These are phyloP conservation scores for Eucalyptus leucophloia DNA, from an alignment of 345 rosid species.

Conservation along the genomic window DNA sequence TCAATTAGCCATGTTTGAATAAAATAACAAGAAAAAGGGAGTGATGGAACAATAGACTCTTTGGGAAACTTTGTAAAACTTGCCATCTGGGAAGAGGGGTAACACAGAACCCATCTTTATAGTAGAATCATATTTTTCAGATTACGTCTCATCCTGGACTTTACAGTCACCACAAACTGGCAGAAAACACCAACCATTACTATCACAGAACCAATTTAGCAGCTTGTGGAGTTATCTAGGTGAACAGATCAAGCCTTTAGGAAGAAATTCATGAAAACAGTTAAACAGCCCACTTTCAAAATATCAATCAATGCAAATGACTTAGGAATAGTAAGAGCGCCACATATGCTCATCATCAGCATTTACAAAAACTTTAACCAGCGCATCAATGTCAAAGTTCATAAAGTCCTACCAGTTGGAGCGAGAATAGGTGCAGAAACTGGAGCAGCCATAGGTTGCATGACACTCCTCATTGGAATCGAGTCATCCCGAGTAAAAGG, in stretches of 20 bases:
- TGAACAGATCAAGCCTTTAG: background rate
- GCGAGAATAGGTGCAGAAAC: constrained; percentile 33
- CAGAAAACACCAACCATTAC: background rate
- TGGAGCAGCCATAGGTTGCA: constrained; percentile 47
- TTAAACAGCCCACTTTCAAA: background rate
- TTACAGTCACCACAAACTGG: background rate
- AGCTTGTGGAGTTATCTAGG: background rate
- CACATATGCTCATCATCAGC: background rate
- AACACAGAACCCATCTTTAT: background rate
- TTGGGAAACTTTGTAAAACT: background rate
- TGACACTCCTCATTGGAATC: constrained; percentile 39
- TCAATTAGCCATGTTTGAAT: background rate
- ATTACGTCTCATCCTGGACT: background rate
- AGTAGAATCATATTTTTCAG: background rate
- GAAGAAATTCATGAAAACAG: background rate
- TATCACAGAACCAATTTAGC: background rate
- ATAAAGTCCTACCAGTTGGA: constrained; percentile 34
- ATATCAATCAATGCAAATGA: background rate
- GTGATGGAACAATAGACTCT: background rate
- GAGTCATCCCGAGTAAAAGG: constrained; percentile 59
- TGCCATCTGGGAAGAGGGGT: background rate
- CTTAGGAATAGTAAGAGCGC: background rate
- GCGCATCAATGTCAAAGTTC: background rate
- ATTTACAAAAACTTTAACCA: background rate
- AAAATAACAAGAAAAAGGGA: background rate